phyloP scores from a whole-genome alignment of 306 rosid genomes.

The Fragaria nilgerrensis region DNA sequence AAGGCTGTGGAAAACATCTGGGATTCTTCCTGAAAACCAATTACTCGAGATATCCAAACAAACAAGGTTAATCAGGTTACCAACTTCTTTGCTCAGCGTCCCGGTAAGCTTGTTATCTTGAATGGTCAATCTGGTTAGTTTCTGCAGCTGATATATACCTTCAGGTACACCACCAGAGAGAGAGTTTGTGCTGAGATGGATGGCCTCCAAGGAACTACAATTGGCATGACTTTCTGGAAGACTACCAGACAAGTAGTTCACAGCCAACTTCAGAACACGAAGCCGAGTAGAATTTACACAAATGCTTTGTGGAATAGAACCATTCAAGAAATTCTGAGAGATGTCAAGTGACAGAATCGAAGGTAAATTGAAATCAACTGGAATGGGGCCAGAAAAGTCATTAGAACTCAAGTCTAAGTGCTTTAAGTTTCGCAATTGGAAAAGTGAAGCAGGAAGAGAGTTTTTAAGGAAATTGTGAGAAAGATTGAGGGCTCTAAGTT shows the following conservation, averaged over 20 bases:
- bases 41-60: slow-evolving; percentile 36
- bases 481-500: slow-evolving; percentile 41
- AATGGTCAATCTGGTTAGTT: slow-evolving; percentile 22
- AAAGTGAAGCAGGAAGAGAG: slow-evolving; percentile 32
- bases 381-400: slow-evolving; percentile 28
- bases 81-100: slow-evolving; percentile 26
- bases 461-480: slow-evolving; percentile 34
- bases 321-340: slow-evolving; percentile 34
- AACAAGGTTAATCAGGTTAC: slow-evolving; percentile 39
- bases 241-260: slow-evolving; percentile 34
- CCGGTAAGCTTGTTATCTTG: slow-evolving; percentile 44
- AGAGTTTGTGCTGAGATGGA: slow-evolving; percentile 28
- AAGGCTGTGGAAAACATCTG: slow-evolving; percentile 30
- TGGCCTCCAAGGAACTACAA: slow-evolving; percentile 35
- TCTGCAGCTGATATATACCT: slow-evolving; percentile 25
- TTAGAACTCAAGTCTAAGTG: slow-evolving; percentile 41
- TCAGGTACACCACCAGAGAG: slow-evolving; percentile 35
- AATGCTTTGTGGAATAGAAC: slow-evolving; percentile 30
- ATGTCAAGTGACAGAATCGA: slow-evolving; percentile 32
- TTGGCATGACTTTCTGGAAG: slow-evolving; percentile 34
- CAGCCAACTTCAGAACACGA: slow-evolving; percentile 28
- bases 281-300: slow-evolving; percentile 29
- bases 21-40: slow-evolving; percentile 35
- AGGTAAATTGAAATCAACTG: slow-evolving; percentile 21
- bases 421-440: slow-evolving; percentile 31